A percentile compares a stretch with the other conserved stretches of the same genome.
Conservation (phyloP, 441 rosid genomes). For the Pelargonium citronellum region DNA sequence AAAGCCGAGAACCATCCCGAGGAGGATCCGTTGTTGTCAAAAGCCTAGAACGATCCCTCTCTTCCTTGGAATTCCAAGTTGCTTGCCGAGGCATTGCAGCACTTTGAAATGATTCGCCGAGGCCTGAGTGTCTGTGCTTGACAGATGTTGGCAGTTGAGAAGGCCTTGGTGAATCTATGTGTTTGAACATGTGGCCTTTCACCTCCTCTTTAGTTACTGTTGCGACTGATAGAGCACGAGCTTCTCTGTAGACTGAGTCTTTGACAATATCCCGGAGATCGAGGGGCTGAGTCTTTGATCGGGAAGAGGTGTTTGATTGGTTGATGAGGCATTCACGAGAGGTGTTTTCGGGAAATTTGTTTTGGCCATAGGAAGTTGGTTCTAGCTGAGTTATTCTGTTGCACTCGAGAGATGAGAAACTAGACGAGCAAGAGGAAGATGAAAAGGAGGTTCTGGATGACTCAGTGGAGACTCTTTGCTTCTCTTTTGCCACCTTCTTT, state of each 20-base stretch:
- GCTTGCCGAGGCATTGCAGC: constrained; percentile 34
- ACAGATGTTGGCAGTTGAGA: constrained; percentile 40
- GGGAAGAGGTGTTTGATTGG: constrained; percentile 34
- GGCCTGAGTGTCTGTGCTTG: constrained; percentile 35
- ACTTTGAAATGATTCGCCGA: constrained; percentile 40
- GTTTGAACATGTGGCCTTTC: constrained; percentile 41
- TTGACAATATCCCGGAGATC: constrained; percentile 56
- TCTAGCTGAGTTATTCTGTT: constrained; percentile 46
- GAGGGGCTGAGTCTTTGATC: constrained; percentile 32
- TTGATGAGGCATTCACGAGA: constrained; percentile 22
- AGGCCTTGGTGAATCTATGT: constrained; percentile 67
- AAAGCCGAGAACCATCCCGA: constrained; percentile 29
- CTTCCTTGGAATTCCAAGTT: constrained; percentile 28
- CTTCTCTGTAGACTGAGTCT: constrained; percentile 60
- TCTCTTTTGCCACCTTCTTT: constrained; percentile 50
- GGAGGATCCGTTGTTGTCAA: constrained; percentile 33
- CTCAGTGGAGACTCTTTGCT: constrained; percentile 55
- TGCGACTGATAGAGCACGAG: constrained; percentile 37
- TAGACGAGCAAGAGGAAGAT: constrained; percentile 73
- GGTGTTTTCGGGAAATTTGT: constrained; percentile 24
- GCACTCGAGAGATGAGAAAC: constrained; percentile 56
- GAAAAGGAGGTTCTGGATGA: constrained; percentile 65
- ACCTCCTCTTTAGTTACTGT: constrained; percentile 33
- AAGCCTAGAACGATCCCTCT: constrained; percentile 32
- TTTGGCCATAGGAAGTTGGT: constrained; percentile 31